Evolutionary conservation across 2,329 filamentous ascomycete genomes (phyloP), one percentile per base, ranked within the genome.

Genomic region (Penicillium nordicum): DNA sequence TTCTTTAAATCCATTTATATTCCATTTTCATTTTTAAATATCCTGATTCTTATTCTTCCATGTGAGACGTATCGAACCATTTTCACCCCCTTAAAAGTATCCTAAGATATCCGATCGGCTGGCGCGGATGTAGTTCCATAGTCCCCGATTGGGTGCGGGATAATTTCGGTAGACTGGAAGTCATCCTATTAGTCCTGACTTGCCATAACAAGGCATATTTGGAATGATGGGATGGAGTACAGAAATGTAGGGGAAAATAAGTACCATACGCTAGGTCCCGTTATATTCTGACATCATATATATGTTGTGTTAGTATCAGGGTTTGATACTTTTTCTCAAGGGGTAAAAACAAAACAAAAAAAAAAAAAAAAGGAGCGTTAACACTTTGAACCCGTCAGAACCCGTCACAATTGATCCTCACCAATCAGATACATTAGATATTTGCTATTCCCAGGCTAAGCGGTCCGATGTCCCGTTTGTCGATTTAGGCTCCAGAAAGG

Each of bases 111-210:
- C 57, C 57, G 62, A 66, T 65, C 59, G 58, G 57, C 43, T 63
- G 63, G 62, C 53, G 58, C 63, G 63, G 63, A 66, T 57, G 57
- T 23, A 18, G n/a, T 21, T 25, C 50, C 18, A 6, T 47, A 43
- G n/a, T 21, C 62, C 63, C 63, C 63, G 63, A 63, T 65, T 66
- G 63, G 53, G 57, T 58, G 52, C 56, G 47, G 57, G 57, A 29
- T 34, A 32, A 41, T 29, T 23, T 53, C 43, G 45, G 57, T 46
- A 37, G 27, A 40, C 58, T 62, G 63, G 63, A 59, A 64, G 57
- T 3, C 30, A 59, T 64, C 63, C 63, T 57, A 64, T 66, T 63
- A 59, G 62, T 25, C 41, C 41, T 12, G 21, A 11, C 14, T 1
- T 11, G 29, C 1, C 29, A 30, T 30, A 5, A 37, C 23, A 32